phyloP scores from a whole-genome alignment of 495 filamentous ascomycete species.

The Penicillium subrubescens region DNA sequence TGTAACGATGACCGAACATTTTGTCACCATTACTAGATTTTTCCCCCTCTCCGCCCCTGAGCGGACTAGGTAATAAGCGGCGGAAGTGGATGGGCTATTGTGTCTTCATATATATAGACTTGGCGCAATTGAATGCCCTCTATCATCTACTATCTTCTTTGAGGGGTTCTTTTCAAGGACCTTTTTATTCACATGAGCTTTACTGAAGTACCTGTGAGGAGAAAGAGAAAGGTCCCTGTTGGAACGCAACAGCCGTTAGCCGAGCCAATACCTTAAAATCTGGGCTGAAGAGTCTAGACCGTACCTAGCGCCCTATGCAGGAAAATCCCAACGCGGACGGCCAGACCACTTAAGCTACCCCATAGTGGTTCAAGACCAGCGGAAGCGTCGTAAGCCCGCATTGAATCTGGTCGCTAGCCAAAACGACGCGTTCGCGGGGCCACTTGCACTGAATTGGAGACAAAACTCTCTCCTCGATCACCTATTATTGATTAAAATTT shows the following conservation, averaged over 20 bases:
- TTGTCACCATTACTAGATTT: background rate
- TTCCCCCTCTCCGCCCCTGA: background rate
- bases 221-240: background rate
- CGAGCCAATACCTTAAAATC: background rate
- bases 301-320: background rate
- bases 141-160: background rate
- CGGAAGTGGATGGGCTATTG: background rate
- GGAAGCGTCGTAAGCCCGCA: constrained; percentile 14
- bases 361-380: background rate
- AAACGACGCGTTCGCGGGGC: constrained; percentile 12
- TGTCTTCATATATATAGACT: background rate
- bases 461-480: background rate
- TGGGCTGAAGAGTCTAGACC: background rate
- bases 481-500: background rate
- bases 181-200: background rate
- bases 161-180: background rate
- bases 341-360: background rate
- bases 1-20: background rate
- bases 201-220: no score
- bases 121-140: background rate
- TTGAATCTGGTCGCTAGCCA: background rate
- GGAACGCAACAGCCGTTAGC: background rate
- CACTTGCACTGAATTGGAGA: constrained; percentile 2
- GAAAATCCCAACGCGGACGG: background rate
- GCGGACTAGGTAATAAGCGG: background rate